Base-by-base conservation (phyloP, 1,284 basidiomycete species). In the Lentinus polychrous region DNA sequence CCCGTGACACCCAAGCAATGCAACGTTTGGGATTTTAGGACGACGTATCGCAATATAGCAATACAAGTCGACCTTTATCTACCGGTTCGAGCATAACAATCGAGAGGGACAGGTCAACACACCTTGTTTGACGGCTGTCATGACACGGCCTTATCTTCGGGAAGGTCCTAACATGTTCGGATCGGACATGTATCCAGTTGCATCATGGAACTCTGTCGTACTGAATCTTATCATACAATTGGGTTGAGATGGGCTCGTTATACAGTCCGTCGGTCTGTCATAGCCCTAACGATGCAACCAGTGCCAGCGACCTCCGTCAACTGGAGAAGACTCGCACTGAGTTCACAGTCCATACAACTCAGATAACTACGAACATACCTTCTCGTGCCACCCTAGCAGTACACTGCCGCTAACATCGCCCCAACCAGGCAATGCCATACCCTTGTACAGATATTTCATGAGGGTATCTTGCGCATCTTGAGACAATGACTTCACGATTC, bases 401-500 rank as follows among this genome's bases (percentile, higher is more conserved):
- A 97, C 93, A 56, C 91, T 94, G 38, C 90, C 90, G 57, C 82
- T 88, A 56, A 89, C 81, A 62, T 91, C 91, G 45, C 83, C 85
- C 79, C 82, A 88, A 41, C 81, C 90, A 10, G 86, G 83, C 73
- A 83, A 76, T 5, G 75, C 89, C 89, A 92, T 93, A 27, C 87
- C 94, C 71, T 99, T 99, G 81, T 99, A 99, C 20, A 99, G 72
- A 63, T 96, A 99, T 66, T 96, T 97, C 95, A 98, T 99, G 49
- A 98, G 74, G 32, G 84, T 90, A 61, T 97, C 95, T 59, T 96
- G 92, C 54, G 89, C 76, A 42, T 91, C 85, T 52, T 81, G 78
- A 6, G 82, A 79, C 36, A 98, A 77, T 1, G 76, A 66, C 62
- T 86, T 87, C 62, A 98, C 74, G 38, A 90, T 81, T 23, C 69